Conservation (phyloP, 106 monocot species). For the Platanthera zijinensis region DNA sequence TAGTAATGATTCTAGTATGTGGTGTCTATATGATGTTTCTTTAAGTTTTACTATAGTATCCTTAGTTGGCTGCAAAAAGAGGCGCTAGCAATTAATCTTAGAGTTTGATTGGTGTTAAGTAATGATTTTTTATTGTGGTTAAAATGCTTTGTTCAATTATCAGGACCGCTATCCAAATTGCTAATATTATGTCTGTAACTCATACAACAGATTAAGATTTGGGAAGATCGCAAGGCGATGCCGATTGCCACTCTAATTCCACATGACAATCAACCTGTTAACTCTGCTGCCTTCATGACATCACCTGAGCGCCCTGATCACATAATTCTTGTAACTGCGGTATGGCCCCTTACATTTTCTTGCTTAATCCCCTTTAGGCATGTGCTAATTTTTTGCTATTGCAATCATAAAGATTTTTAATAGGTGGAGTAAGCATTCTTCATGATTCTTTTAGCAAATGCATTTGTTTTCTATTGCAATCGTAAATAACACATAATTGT, state of each 20-base stretch:
- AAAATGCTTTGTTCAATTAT: neutral
- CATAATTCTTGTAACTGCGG: slow-evolving; percentile 87
- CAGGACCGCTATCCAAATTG: neutral
- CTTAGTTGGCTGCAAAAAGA: slow-evolving; percentile 4
- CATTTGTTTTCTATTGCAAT: too few species aligned
- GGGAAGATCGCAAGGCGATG: slow-evolving; percentile 73
- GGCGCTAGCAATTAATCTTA: neutral
- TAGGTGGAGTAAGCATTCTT: neutral
- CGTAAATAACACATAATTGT: too few species aligned
- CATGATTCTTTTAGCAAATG: neutral
- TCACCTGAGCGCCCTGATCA: slow-evolving; percentile 80
- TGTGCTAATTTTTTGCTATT: neutral
- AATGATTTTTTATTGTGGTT: neutral
- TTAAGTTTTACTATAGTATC: neutral
- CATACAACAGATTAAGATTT: slow-evolving; percentile 77
- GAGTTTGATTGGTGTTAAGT: neutral
- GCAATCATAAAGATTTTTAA: neutral
- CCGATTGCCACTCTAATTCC: slow-evolving; percentile 60
- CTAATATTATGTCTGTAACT: neutral
- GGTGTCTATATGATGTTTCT: neutral
- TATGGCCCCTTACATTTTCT: slow-evolving; percentile 24
- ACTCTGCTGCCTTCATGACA: slow-evolving; percentile 79
- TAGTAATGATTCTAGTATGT: neutral
- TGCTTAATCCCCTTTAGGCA: neutral
- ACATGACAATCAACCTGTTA: slow-evolving; percentile 88